Evolutionary conservation across 805 yeast genomes (phyloP).

Genomic region (Pichia californica): DNA sequence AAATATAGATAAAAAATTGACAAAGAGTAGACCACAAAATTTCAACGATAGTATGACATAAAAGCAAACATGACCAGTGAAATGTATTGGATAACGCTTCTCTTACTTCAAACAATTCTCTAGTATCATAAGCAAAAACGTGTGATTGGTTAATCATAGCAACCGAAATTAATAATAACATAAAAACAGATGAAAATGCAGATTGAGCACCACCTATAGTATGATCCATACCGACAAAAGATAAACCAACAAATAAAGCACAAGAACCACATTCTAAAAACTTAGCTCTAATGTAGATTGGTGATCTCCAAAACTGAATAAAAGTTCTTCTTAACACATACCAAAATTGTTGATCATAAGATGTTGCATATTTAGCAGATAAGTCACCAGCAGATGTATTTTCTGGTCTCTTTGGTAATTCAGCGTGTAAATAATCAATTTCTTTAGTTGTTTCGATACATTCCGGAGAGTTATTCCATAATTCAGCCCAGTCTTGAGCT

Average conservation of each 20-base stretch:
- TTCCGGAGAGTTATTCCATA: conserved; percentile 43
- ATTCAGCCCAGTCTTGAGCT: conserved; percentile 53
- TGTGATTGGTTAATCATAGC: conserved; percentile 61
- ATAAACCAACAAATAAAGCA: conserved; percentile 58
- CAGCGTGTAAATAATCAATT: conserved; percentile 25
- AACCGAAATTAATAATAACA: conserved; percentile 52
- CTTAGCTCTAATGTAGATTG: conserved; percentile 44
- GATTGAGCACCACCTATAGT: conserved; percentile 54
- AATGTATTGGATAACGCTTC: conserved; percentile 68
- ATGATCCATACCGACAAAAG: conserved; percentile 54
- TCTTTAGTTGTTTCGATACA: conserved; percentile 22
- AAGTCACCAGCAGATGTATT: conserved; percentile 18
- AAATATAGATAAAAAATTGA: conserved; percentile 41
- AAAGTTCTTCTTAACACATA: conserved; percentile 34
- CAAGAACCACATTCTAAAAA: conserved; percentile 34
- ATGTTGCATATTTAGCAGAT: conserved; percentile 35
- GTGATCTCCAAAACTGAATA: conserved; percentile 42
- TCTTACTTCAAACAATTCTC: conserved; percentile 64
- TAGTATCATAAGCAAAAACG: conserved; percentile 49
- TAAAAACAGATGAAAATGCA: conserved; percentile 44
- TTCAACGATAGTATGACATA: conserved; percentile 52
- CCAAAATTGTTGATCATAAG: conserved; percentile 34
- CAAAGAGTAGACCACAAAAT: conserved; percentile 49
- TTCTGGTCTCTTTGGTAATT: conserved; percentile 19
- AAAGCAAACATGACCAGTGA: conserved; percentile 58